Evolutionary conservation across 805 yeast genomes (phyloP), one percentile per base, ranked within the genome.

Genomic region (Yamadazyma akitaensis): DNA sequence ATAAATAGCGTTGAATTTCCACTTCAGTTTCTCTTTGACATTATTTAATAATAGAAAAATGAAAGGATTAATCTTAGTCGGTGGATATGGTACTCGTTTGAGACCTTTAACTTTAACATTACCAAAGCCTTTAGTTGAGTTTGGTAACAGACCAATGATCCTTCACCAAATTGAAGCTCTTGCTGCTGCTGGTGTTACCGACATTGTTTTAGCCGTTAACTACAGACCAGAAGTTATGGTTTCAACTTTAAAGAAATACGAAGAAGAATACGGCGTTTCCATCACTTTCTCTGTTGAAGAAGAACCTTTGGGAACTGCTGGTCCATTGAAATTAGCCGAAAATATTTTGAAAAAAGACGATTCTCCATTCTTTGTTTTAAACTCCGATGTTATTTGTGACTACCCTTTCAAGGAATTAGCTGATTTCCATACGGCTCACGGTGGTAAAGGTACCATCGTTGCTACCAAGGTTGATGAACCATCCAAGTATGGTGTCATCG

Each of bases 401-500:
- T 94, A 94, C 76, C 99, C 99, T 60, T 92, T 94, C 77, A 72
- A 77, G 61, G 97, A 92, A 69, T 81, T 94, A 66, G 91, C 88
- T 55, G 84, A 76, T 46, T 94, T 90, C 89, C 99, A 94, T 82
- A 75, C 79, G 68, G 84, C 86, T 52, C 98, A 92, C 76, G 97
- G 97, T 70, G 98, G 95, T 69, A 88, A 82, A 63, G 99, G 97
- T 73, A 94, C 99, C 63, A 94, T 94, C 65, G 98, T 94, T 53
- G 99, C 98, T 55, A 94, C 99, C 66, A 94, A 94, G 80, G 99
- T 94, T 57, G 99, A 94, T 69, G 99, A 94, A 77, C 99, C 99
- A 55, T 87, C 96, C 63, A 94, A 94, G 77, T 94, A 94, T 76
- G 99, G 99, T 81, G 99, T 94, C 68, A 94, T 94, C 71, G 99